Evolutionary conservation across 192 early-diverging fungal species (phyloP).

Genomic region (Podila minutissima): DNA sequence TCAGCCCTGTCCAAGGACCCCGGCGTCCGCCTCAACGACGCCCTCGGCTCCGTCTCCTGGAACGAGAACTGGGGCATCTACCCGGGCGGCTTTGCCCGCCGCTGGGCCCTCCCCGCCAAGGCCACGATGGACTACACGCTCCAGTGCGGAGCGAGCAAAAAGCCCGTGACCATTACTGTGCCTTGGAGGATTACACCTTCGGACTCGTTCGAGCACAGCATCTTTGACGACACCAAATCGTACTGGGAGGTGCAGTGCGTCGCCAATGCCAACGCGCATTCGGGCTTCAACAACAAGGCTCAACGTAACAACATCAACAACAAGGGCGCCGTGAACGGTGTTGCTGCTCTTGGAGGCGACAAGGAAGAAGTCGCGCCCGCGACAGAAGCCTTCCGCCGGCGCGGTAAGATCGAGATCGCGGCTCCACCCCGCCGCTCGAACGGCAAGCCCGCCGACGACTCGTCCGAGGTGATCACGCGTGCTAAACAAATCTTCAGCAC

Average conservation of each 20-base stretch:
- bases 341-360: not conserved
- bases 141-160: conserved; percentile 14
- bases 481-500: conserved; percentile 12
- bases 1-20: conserved; percentile 49
- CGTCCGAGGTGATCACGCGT: conserved; percentile 4
- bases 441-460: not conserved
- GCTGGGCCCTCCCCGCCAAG: conserved; percentile 23
- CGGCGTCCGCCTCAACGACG: conserved; percentile 46
- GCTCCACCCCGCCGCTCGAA: not conserved
- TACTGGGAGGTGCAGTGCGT: conserved; percentile 36
- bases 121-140: conserved; percentile 29
- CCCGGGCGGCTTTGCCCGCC: conserved; percentile 30
- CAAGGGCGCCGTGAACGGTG: not conserved
- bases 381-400: conserved; percentile 14
- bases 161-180: conserved; percentile 11
- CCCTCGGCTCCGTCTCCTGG: conserved; percentile 30
- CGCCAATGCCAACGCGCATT: not conserved
- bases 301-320: not conserved
- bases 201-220: conserved; percentile 11
- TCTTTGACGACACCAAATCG: conserved; percentile 17
- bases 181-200: conserved; percentile 13
- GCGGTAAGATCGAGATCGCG: conserved; percentile 9
- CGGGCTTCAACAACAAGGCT: not conserved
- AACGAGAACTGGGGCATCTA: conserved; percentile 4
- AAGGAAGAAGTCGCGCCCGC: conserved; percentile 5